Percentiles rank a stretch among this genome's conserved stretches.
Conservation (phyloP, 1,139 yeast species). For the Candida neerlandica region DNA sequence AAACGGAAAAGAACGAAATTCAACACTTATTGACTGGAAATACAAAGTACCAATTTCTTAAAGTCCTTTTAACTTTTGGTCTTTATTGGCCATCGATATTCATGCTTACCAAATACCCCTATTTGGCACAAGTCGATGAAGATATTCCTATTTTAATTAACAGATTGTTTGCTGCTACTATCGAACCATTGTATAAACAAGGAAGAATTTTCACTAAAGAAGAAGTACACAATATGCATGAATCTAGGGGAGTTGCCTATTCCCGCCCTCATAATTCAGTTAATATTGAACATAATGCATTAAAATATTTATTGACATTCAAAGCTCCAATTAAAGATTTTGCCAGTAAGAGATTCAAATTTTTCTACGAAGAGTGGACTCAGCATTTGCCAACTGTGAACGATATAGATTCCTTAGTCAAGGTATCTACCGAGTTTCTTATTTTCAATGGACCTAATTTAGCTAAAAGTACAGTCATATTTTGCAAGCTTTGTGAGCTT, state of each 20-base stretch:
- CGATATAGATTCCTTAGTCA: constrained; percentile 48
- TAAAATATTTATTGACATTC: constrained; percentile 27
- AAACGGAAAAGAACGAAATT: constrained; percentile 14
- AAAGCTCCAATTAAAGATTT: constrained; percentile 32
- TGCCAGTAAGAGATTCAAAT: constrained; percentile 38
- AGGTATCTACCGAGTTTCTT: constrained; percentile 50
- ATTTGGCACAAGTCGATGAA: constrained; percentile 56
- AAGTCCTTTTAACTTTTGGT: constrained; percentile 62
- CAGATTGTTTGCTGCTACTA: constrained; percentile 50
- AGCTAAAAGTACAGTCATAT: constrained; percentile 49
- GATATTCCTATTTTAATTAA: constrained; percentile 53
- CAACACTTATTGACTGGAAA: constrained; percentile 22
- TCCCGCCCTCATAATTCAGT: constrained; percentile 37
- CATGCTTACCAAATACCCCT: constrained; percentile 65
- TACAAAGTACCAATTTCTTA: constrained; percentile 44
- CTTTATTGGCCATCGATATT: constrained; percentile 64
- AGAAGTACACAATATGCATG: constrained; percentile 25
- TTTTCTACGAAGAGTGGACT: constrained; percentile 59
- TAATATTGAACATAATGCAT: constrained; percentile 26
- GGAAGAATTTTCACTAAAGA: constrained; percentile 20
- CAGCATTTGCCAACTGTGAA: constrained; percentile 38
- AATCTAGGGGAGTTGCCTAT: constrained; percentile 28
- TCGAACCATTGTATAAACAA: constrained; percentile 51
- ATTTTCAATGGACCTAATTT: constrained; percentile 60
- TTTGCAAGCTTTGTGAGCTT: constrained; percentile 65